A percentile compares a stretch with the other conserved stretches of the same genome.
phyloP scores from a whole-genome alignment of 1,284 basidiomycete genomes.

The Cutaneotrichosporon sp. region DNA sequence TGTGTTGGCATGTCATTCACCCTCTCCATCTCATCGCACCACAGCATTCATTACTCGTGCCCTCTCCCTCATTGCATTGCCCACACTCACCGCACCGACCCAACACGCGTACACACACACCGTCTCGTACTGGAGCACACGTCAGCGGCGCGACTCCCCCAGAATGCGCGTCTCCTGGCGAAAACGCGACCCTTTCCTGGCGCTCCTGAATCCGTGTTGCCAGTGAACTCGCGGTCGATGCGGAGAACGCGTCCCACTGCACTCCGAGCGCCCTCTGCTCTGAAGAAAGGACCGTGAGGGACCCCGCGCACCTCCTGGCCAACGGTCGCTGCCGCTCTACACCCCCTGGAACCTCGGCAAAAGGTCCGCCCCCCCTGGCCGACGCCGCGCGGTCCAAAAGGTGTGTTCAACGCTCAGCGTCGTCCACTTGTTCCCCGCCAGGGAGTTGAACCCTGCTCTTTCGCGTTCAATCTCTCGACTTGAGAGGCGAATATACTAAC shows the following conservation, averaged over 20 bases:
- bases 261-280: too few species aligned
- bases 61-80: neutral
- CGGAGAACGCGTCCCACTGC: too few species aligned
- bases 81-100: neutral
- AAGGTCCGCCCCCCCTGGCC: neutral
- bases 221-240: too few species aligned
- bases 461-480: neutral
- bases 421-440: neutral
- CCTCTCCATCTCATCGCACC: too few species aligned
- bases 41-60: neutral
- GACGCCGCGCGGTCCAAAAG: neutral
- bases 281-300: too few species aligned
- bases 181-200: neutral
- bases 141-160: neutral
- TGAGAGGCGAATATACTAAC: conserved; percentile 2
- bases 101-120: neutral
- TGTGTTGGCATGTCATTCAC: too few species aligned
- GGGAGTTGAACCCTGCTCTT: conserved; percentile 2
- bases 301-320: too few species aligned
- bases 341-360: neutral
- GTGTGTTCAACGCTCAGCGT: too few species aligned
- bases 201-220: too few species aligned
- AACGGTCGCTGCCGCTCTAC: too few species aligned
- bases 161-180: neutral
- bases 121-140: neutral